Evolutionary conservation across 1,284 basidiomycete genomes (phyloP).

Genomic region (Apiotrichum montevideense): DNA sequence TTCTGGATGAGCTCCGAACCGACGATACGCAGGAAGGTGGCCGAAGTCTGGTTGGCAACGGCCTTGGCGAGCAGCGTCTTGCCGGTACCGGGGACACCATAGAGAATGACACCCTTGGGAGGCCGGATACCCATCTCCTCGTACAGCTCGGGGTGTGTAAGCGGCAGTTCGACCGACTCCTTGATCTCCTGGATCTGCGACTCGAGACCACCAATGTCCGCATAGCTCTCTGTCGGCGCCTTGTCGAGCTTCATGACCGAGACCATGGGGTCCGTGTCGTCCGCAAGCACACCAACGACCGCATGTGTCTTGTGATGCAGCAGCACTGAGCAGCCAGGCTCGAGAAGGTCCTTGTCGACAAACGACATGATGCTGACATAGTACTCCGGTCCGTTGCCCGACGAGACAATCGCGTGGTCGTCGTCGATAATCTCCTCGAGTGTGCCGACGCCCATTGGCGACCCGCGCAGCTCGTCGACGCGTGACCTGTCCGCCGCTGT

Average conservation of each 20-base stretch:
- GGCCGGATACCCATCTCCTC: constrained; percentile 99
- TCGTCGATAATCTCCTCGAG: constrained; percentile 99
- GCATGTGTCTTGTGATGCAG: constrained; percentile 95
- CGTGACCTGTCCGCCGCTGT: constrained; percentile 89
- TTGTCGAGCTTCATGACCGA: constrained; percentile 99
- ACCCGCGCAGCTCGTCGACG: constrained; percentile 91
- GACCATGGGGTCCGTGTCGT: constrained; percentile 96
- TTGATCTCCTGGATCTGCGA: constrained; percentile 98
- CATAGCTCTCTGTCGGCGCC: constrained; percentile 89
- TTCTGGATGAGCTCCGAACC: constrained; percentile 99
- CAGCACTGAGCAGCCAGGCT: constrained; percentile 92
- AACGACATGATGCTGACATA: constrained; percentile 99
- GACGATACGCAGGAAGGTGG: constrained; percentile 95
- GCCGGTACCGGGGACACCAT: constrained; percentile 96
- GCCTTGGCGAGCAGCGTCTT: constrained; percentile 98
- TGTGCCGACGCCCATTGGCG: constrained; percentile 94
- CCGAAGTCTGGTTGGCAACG: constrained; percentile 97
- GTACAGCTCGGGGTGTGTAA: constrained; percentile 97
- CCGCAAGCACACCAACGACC: constrained; percentile 90
- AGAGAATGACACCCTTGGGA: constrained; percentile 98
- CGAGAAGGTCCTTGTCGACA: constrained; percentile 96
- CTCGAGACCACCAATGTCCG: constrained; percentile 95
- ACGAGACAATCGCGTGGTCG: constrained; percentile 97
- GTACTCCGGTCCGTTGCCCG: constrained; percentile 89
- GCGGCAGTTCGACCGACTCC: constrained; percentile 96